These are phyloP conservation scores for Cladosporium austrohemisphaericum DNA, from an alignment of 2,329 filamentous ascomycete species.

Conservation along the genomic window DNA sequence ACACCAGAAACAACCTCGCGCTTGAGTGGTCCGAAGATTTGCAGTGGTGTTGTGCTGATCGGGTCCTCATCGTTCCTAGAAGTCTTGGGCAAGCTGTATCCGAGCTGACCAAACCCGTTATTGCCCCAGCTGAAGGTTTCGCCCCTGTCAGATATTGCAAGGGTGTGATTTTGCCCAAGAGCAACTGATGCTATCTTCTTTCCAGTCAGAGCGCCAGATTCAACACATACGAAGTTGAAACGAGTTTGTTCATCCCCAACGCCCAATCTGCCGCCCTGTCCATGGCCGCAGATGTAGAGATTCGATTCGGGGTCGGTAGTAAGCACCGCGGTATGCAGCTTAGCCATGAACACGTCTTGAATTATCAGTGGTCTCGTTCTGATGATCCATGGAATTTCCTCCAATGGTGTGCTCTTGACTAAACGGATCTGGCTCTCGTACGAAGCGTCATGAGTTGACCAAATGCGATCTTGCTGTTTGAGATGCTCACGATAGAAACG, in stretches of 20 bases:
- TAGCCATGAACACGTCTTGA: constrained; percentile 81
- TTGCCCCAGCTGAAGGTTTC: constrained; percentile 94
- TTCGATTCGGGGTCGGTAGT: constrained; percentile 87
- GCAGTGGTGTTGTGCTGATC: constrained; percentile 74
- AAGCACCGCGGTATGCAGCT: constrained; percentile 83
- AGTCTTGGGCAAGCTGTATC: constrained; percentile 70
- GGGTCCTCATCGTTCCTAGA: constrained; percentile 73
- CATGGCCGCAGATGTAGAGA: constrained; percentile 87
- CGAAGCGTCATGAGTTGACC: constrained; percentile 35
- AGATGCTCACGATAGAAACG: constrained; percentile 69
- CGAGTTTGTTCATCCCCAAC: constrained; percentile 85
- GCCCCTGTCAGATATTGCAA: constrained; percentile 81
- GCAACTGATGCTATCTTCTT: constrained; percentile 74
- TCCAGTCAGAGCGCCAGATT: constrained; percentile 67
- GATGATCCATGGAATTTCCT: constrained; percentile 68
- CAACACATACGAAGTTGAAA: constrained; percentile 80
- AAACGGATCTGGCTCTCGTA: constrained; percentile 21
- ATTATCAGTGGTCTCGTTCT: constrained; percentile 69
- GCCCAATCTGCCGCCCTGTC: constrained; percentile 82
- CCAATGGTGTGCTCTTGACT: constrained; percentile 33
- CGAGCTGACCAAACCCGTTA: constrained; percentile 80
- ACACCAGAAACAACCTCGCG: constrained; percentile 77
- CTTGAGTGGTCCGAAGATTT: constrained; percentile 88
- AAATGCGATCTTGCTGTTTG: constrained; percentile 37
- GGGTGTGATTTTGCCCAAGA: constrained; percentile 84